These are phyloP conservation scores for Hericium rajendrae DNA, from an alignment of 768 basidiomycete genomes.

Conservation along the genomic window DNA sequence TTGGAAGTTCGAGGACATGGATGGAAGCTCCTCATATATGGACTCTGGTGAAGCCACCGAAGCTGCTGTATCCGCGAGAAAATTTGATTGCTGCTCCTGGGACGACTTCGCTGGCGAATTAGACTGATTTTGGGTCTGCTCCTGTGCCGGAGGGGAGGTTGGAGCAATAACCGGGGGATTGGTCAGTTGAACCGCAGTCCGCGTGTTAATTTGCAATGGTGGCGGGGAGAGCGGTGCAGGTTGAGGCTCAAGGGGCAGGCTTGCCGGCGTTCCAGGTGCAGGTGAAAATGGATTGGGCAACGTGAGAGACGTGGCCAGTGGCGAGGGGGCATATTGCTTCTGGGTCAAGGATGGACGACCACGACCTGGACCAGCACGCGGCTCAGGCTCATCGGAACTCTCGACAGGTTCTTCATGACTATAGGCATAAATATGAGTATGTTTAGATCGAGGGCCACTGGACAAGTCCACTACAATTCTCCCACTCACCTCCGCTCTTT, in stretches of 20 bases:
- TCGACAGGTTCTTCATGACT: neutral
- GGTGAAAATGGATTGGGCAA: neutral
- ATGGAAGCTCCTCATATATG: neutral
- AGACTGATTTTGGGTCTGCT: neutral
- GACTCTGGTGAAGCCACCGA: neutral
- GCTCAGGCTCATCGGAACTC: no score
- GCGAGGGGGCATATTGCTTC: slow-evolving; percentile 15
- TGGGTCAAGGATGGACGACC: slow-evolving; percentile 4
- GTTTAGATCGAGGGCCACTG: no score
- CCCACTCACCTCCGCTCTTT: slow-evolving; percentile 15
- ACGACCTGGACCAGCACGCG: no score
- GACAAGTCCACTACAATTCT: no score
- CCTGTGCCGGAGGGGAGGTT: neutral
- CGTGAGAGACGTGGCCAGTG: slow-evolving; percentile 5
- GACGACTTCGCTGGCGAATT: neutral
- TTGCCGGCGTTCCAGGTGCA: neutral
- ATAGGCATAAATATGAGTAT: neutral
- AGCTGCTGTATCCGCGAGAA: neutral
- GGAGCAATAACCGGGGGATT: neutral
- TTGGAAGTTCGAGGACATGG: neutral
- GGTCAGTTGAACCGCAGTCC: neutral
- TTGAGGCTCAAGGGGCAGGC: neutral
- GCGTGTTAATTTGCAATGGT: no score
- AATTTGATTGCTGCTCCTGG: neutral
- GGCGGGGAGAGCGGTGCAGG: neutral